Percentiles rank a stretch among this genome's conserved stretches.
Evolutionary conservation across 1,284 basidiomycete genomes (phyloP).

Genomic region (Pascua guehoae): DNA sequence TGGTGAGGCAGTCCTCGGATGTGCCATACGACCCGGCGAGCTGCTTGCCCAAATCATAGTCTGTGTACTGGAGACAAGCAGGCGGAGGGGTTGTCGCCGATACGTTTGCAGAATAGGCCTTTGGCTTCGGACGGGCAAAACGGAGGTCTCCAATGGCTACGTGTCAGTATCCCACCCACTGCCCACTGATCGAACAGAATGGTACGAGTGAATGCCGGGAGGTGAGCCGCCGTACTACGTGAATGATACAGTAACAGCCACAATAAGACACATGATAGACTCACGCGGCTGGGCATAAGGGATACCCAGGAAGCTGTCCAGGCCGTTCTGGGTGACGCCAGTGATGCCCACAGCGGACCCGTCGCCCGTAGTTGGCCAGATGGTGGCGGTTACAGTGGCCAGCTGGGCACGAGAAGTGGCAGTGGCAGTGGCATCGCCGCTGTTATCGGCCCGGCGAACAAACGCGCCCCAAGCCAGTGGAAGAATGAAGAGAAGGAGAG

Average conservation of each 20-base stretch:
- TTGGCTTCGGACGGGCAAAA: slow-evolving; percentile 43
- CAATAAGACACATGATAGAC: not conserved
- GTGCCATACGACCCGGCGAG: slow-evolving; percentile 12
- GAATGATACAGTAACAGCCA: too few species aligned
- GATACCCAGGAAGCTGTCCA: slow-evolving; percentile 2
- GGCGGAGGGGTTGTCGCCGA: slow-evolving; percentile 25
- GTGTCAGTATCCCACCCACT: not conserved
- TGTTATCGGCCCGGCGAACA: too few species aligned
- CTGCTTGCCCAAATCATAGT: slow-evolving; percentile 21
- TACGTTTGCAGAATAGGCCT: slow-evolving; percentile 27
- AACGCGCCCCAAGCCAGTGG: too few species aligned
- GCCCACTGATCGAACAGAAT: too few species aligned
- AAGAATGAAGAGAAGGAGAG: too few species aligned
- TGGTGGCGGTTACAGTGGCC: too few species aligned
- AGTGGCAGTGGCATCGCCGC: too few species aligned
- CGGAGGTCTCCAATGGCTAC: slow-evolving; percentile 52
- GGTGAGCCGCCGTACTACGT: too few species aligned
- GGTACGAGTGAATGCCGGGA: too few species aligned
- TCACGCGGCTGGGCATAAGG: slow-evolving; percentile 3
- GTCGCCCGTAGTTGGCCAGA: not conserved
- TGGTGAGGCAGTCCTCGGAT: slow-evolving; percentile 49
- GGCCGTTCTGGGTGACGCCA: not conserved
- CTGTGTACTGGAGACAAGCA: slow-evolving; percentile 31
- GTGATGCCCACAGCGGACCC: not conserved
- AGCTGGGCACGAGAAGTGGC: too few species aligned